Percentiles rank a stretch among this genome's conserved stretches.
Evolutionary conservation across 768 basidiomycete species (phyloP).

Genomic region (Boletus insuetus): DNA sequence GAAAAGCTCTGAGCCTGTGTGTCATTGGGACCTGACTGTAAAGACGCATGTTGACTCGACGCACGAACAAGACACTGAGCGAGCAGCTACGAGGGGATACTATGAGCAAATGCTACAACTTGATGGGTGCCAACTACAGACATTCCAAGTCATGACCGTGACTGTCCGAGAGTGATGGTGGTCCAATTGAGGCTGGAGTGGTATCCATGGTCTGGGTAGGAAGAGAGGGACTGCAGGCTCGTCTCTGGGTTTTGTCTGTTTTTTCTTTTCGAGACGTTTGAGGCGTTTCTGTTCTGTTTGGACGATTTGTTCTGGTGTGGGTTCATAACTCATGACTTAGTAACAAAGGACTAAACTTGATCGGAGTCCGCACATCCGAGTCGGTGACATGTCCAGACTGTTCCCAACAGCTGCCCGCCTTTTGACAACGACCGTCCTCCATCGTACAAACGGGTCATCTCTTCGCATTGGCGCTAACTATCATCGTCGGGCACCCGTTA

Average conservation of each 20-base stretch:
- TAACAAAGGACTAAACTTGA: too few relatives aligned
- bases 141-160: slow-evolving; percentile 82
- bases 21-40: neutral
- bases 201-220: slow-evolving; percentile 36
- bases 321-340: slow-evolving; percentile 24
- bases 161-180: slow-evolving; percentile 19
- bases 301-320: slow-evolving; percentile 56
- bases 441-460: slow-evolving; percentile 3
- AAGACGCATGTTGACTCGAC: slow-evolving; percentile 29
- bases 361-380: neutral
- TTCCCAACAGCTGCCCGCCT: slow-evolving; percentile 22
- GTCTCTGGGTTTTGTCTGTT: slow-evolving; percentile 7
- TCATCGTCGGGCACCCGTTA: slow-evolving; percentile 1
- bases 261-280: slow-evolving; percentile 46
- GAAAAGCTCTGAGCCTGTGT: slow-evolving; percentile 72
- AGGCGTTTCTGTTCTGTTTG: slow-evolving; percentile 44
- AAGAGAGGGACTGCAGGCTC: slow-evolving; percentile 1
- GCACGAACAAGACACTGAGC: slow-evolving; percentile 79
- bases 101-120: neutral
- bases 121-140: slow-evolving; percentile 38
- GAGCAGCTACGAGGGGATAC: slow-evolving; percentile 49
- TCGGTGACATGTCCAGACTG: slow-evolving; percentile 25
- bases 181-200: slow-evolving; percentile 13
- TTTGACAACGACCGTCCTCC: slow-evolving; percentile 13
- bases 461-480: neutral